Conservation (phyloP, 495 filamentous ascomycete species). For the Xylaria acuta region DNA sequence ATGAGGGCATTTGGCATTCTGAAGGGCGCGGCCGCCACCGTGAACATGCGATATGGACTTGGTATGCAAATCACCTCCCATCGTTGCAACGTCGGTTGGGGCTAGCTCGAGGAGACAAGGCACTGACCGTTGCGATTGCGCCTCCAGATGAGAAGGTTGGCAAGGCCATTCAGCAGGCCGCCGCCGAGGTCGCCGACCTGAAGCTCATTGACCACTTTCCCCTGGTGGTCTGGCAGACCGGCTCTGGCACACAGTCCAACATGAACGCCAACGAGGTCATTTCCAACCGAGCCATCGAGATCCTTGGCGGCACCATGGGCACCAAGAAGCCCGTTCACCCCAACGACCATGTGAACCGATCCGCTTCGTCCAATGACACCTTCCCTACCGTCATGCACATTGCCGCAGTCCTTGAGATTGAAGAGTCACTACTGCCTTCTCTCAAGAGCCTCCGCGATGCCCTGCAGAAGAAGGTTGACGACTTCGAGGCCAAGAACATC, state of each 20-base stretch:
- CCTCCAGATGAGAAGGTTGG: slow-evolving; percentile 83
- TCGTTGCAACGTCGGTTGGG: slow-evolving; percentile 23
- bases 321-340: slow-evolving; percentile 98
- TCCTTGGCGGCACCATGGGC: slow-evolving; percentile 91
- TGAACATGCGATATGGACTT: slow-evolving; percentile 95
- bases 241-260: slow-evolving; percentile 98
- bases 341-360: slow-evolving; percentile 99
- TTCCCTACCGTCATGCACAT: slow-evolving; percentile 99
- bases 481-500: slow-evolving; percentile 80
- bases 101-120: neutral
- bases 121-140: slow-evolving; percentile 31
- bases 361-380: slow-evolving; percentile 97
- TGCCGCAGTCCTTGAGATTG: slow-evolving; percentile 91
- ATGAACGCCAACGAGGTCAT: slow-evolving; percentile 99
- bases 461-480: slow-evolving; percentile 86
- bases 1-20: slow-evolving; percentile 94
- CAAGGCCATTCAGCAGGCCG: slow-evolving; percentile 92
- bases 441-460: slow-evolving; percentile 81
- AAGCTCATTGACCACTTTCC: slow-evolving; percentile 98
- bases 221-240: slow-evolving; percentile 98
- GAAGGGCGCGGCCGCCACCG: slow-evolving; percentile 93
- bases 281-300: slow-evolving; percentile 98
- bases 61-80: slow-evolving; percentile 62
- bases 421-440: slow-evolving; percentile 81
- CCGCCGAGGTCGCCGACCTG: slow-evolving; percentile 88